Evolutionary conservation across 2,329 filamentous ascomycete species (phyloP), one percentile per base, ranked within the genome.

Genomic region (Leptosphaerulina australis): DNA sequence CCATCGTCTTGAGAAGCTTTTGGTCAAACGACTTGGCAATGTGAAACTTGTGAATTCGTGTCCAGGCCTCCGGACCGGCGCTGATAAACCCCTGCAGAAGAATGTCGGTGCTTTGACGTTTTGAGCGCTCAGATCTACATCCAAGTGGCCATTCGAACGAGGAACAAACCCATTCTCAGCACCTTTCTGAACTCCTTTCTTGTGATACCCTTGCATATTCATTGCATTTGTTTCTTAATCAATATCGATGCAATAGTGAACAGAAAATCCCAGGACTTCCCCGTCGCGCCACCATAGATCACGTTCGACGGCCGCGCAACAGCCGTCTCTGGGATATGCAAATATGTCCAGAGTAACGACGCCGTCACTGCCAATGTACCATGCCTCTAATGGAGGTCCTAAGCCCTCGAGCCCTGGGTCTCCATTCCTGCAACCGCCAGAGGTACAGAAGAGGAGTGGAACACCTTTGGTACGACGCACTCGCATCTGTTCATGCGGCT

Each of bases 281-380:
- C 53, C 34, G 38, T 55, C 36, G 39, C 55, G 51, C 56, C 55
- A 34, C 30, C 5, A 34, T 15, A 61, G 64, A 63, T 64, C 68
- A 69, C 63, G 60, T 68, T 66, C 52, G 56, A 67, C 48, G 53
- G 64, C 63, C 55, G 60, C 67, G 57, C 62, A 63, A 58, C 48
- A 55, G 57, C 59, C 59, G 59, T 59, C 59, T 48, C 55, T 58
- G 55, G 76, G 75, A 74, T 70, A 78, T 81, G 78, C 79, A 76
- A 84, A 74, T 68, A 87, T 87, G 83, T 85, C 83, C 75, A 81
- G 79, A 75, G 79, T 80, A 68, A 77, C 78, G 60, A 81, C 82
- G 58, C 82, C 83, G 63, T 77, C 80, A 57, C 74, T 86, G 55
- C 83, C 83, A 62, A 73, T 83, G 62, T 79, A 81, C 74, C 79